phyloP scores from a whole-genome alignment of 495 filamentous ascomycete species.

The Neurospora sp. region DNA sequence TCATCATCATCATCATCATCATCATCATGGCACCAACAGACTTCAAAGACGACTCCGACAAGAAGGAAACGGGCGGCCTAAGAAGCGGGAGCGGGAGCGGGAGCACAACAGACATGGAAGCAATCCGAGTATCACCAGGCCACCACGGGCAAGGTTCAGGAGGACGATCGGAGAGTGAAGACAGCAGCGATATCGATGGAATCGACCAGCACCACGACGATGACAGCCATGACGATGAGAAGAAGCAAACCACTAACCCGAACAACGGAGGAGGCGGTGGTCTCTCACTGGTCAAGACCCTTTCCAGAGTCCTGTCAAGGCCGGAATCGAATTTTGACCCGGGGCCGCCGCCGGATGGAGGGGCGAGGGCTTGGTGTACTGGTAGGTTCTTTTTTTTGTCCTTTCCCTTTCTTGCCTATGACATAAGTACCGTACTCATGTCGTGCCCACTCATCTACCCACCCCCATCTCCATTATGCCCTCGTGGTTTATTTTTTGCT shows the following conservation, averaged over 20 bases:
- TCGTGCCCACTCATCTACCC: too few relatives aligned
- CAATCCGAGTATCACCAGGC: too few relatives aligned
- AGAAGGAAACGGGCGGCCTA: background rate
- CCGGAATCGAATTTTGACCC: conserved; percentile 32
- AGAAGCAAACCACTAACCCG: background rate
- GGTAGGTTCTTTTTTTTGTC: conserved; percentile 16
- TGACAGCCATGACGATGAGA: background rate
- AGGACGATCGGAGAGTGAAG: too few relatives aligned
- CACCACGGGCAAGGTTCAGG: too few relatives aligned
- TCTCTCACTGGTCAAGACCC: conserved; percentile 16
- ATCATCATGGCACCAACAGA: background rate
- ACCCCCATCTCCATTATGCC: too few relatives aligned
- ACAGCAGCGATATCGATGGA: too few relatives aligned
- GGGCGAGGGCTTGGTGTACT: conserved; percentile 37
- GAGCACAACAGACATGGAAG: too few relatives aligned
- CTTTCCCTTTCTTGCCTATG: background rate
- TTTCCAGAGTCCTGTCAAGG: conserved; percentile 28
- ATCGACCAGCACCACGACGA: too few relatives aligned
- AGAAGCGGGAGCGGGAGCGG: background rate
- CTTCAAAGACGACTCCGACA: background rate
- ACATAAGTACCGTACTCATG: too few relatives aligned
- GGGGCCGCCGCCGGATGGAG: conserved; percentile 45
- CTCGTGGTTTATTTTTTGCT: too few relatives aligned
- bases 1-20: too few relatives aligned
- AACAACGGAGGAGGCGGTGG: background rate